A percentile compares a stretch with the other conserved stretches of the same genome.
Evolutionary conservation across 192 early-diverging fungal genomes (phyloP).

Genomic region (Dimargaris verticillata): DNA sequence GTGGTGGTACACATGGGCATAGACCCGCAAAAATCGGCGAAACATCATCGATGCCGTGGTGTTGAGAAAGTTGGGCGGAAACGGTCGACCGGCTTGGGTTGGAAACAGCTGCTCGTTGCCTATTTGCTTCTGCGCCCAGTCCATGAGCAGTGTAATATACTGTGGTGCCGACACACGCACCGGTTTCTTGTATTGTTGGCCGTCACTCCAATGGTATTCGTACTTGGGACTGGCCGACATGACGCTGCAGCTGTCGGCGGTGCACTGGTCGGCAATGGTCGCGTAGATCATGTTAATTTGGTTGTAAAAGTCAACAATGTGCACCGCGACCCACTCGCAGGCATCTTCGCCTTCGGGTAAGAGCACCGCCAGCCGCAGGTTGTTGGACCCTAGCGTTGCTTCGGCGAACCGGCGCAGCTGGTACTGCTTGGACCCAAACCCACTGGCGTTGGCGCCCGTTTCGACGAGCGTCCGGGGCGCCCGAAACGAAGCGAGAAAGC

Average conservation of each 20-base stretch:
- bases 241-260: slow-evolving; percentile 66
- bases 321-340: slow-evolving; percentile 88
- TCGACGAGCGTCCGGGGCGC: not conserved
- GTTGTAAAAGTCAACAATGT: slow-evolving; percentile 91
- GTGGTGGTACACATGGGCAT: slow-evolving; percentile 83
- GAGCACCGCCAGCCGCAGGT: slow-evolving; percentile 56
- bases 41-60: slow-evolving; percentile 56
- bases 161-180: slow-evolving; percentile 72
- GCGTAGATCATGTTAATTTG: slow-evolving; percentile 92
- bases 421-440: slow-evolving; percentile 25
- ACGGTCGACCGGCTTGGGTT: slow-evolving; percentile 53
- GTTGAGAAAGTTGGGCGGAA: slow-evolving; percentile 52
- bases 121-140: slow-evolving; percentile 64
- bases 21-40: slow-evolving; percentile 77
- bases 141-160: slow-evolving; percentile 77
- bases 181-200: slow-evolving; percentile 68
- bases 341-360: slow-evolving; percentile 77
- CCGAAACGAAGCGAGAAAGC: not conserved
- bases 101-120: slow-evolving; percentile 84
- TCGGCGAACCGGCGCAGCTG: slow-evolving; percentile 39
- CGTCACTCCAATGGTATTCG: slow-evolving; percentile 84
- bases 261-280: slow-evolving; percentile 72
- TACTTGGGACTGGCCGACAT: slow-evolving; percentile 80
- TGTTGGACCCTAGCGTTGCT: slow-evolving; percentile 62
- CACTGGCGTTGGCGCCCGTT: slow-evolving; percentile 12